Percentiles rank a stretch among this genome's conserved stretches.
Conservation (phyloP, 2,329 filamentous ascomycete species). For the Botryotinia convoluta region DNA sequence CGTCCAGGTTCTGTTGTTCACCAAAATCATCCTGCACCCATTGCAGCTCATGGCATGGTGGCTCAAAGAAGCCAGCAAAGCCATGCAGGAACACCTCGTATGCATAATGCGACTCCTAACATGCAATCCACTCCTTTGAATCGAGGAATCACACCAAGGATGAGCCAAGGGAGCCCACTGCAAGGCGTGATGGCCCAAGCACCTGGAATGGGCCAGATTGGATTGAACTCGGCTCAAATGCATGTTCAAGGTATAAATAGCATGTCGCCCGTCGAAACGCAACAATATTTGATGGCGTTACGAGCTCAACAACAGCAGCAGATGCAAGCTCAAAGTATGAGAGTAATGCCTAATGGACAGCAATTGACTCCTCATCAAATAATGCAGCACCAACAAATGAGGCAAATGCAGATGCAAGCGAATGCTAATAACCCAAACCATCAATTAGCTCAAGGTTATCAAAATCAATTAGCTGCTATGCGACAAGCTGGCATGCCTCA, state of each 20-base stretch:
- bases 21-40: conserved; percentile 50
- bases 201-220: conserved; percentile 53
- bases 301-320: conserved; percentile 27
- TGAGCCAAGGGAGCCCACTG: conserved; percentile 61
- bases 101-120: conserved; percentile 60
- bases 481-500: conserved; percentile 15
- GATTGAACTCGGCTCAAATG: conserved; percentile 46
- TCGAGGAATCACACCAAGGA: conserved; percentile 56
- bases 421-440: conserved; percentile 6
- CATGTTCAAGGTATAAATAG: conserved; percentile 42
- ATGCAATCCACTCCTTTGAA: conserved; percentile 61
- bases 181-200: conserved; percentile 58
- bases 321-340: conserved; percentile 15
- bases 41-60: conserved; percentile 61
- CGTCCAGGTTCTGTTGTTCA: conserved; percentile 65
- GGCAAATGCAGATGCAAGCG: conserved; percentile 18
- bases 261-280: conserved; percentile 28
- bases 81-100: conserved; percentile 62
- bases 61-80: conserved; percentile 65
- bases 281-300: conserved; percentile 31
- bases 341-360: conserved; percentile 15
- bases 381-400: conserved; percentile 16
- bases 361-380: conserved; percentile 18
- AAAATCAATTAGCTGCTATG: conserved; percentile 16
- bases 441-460: conserved; percentile 14